phyloP scores from a whole-genome alignment of 352 stramenopile species.

The Phytophthora europaea region DNA sequence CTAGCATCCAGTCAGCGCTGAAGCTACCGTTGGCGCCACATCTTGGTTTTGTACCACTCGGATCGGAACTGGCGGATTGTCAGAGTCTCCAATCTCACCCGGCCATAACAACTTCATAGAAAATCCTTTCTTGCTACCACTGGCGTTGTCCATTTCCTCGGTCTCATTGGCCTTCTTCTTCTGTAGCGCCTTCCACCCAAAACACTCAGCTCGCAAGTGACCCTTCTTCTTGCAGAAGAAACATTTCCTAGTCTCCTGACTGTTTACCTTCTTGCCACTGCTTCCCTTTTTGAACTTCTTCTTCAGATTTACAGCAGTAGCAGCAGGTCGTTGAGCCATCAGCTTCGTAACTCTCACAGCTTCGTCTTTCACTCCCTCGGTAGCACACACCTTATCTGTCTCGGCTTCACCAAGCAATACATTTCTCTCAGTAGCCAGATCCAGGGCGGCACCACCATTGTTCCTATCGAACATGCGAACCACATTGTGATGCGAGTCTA shows the following conservation, averaged over 20 bases:
- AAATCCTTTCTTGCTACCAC: background rate
- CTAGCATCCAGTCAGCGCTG: constrained; percentile 7
- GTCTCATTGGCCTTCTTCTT: constrained; percentile 3
- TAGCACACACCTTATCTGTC: constrained; percentile 2
- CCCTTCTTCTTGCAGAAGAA: constrained; percentile 22
- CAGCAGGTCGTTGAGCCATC: constrained; percentile 1
- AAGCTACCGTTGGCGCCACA: background rate
- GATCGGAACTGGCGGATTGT: constrained; percentile 18
- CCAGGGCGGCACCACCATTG: background rate
- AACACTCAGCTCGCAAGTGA: constrained; percentile 7
- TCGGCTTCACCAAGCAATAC: constrained; percentile 20
- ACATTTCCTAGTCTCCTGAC: constrained; percentile 1
- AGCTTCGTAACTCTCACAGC: background rate
- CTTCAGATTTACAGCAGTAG: constrained; percentile 2
- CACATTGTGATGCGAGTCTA: constrained; percentile 5
- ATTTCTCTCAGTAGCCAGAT: constrained; percentile 11
- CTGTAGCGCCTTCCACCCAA: constrained; percentile 7
- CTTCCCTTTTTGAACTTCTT: constrained; percentile 13
- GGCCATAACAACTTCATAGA: constrained; percentile 6
- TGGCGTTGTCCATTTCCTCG: background rate
- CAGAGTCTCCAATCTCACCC: constrained; percentile 2
- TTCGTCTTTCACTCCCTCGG: background rate
- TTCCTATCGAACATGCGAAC: constrained; percentile 15
- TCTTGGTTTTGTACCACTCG: constrained; percentile 2
- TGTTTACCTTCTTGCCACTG: no score